Conservation (phyloP, 768 basidiomycete species). For the Lanmaoa pseudosensibilis region DNA sequence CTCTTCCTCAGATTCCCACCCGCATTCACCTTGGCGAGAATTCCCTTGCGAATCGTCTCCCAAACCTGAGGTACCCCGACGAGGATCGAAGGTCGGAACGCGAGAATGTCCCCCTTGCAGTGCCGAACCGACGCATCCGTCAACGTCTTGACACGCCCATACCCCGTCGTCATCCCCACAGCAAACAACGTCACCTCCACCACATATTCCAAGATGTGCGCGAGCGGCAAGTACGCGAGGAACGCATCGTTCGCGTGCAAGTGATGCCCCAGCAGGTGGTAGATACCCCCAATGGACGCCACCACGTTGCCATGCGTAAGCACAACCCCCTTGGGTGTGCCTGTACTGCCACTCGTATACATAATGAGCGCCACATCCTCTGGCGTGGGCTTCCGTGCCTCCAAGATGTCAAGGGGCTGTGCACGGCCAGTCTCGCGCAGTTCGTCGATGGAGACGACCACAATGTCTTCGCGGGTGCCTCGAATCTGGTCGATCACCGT, state of each 20-base stretch:
- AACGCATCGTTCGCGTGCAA: conserved; percentile 37
- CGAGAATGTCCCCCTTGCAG: conserved; percentile 81
- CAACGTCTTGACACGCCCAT: conserved; percentile 92
- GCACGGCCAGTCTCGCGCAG: conserved; percentile 65
- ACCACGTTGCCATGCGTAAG: conserved; percentile 87
- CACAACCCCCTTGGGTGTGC: conserved; percentile 91
- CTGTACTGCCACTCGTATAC: conserved; percentile 91
- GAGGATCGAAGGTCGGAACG: conserved; percentile 86
- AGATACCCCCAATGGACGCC: conserved; percentile 83
- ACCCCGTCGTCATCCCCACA: conserved; percentile 80
- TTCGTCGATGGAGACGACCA: conserved; percentile 66
- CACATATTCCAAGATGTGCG: conserved; percentile 94
- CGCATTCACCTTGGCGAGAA: conserved; percentile 74
- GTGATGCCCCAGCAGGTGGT: conserved; percentile 64
- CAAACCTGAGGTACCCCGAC: conserved; percentile 95
- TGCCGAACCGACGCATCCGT: conserved; percentile 92
- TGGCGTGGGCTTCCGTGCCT: conserved; percentile 47
- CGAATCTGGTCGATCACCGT: conserved; percentile 60
- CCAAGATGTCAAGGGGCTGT: conserved; percentile 51
- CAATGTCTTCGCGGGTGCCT: conserved; percentile 54
- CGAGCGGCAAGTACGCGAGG: conserved; percentile 91
- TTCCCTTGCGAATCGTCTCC: conserved; percentile 97
- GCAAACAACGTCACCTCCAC: conserved; percentile 81
- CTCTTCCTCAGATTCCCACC: conserved; percentile 66
- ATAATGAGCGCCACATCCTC: conserved; percentile 67